These are phyloP conservation scores for Cinnamomum micranthum DNA, from an alignment of 164 flowering plant genomes.

Conservation along the genomic window DNA sequence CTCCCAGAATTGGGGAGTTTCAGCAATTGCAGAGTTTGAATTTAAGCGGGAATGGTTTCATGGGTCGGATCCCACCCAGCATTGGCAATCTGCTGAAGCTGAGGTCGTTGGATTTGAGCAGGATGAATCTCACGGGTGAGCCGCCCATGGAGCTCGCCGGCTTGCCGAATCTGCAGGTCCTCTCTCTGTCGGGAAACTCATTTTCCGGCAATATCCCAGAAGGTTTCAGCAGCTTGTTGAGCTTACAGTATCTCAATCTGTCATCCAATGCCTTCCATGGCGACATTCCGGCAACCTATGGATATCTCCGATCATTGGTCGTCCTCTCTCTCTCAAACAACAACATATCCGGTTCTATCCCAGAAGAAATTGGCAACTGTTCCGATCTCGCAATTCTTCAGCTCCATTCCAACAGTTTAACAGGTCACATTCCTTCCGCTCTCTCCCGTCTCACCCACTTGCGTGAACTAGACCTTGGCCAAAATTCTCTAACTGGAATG, in stretches of 20 bases:
- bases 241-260: constrained; percentile 48
- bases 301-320: constrained; percentile 40
- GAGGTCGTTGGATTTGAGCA: constrained; percentile 55
- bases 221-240: constrained; percentile 63
- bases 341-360: constrained; percentile 38
- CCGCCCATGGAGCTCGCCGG: constrained; percentile 64
- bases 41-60: constrained; percentile 51
- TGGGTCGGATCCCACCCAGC: constrained; percentile 51
- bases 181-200: constrained; percentile 49
- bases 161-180: constrained; percentile 53
- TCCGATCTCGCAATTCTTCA: constrained; percentile 46
- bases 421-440: constrained; percentile 39
- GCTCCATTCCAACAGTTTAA: constrained; percentile 41
- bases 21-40: constrained; percentile 40
- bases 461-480: constrained; percentile 46
- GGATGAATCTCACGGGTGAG: constrained; percentile 54
- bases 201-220: constrained; percentile 59
- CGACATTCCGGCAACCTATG: constrained; percentile 48
- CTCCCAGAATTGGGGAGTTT: constrained; percentile 35
- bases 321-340: constrained; percentile 52
- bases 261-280: constrained; percentile 52
- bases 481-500: constrained; percentile 38
- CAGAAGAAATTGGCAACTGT: constrained; percentile 56
- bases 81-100: constrained; percentile 50
- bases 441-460: constrained; percentile 44